Evolutionary conservation across 129 eudicot genomes (phyloP).

Genomic region (Heracleum sosnowskyi): DNA sequence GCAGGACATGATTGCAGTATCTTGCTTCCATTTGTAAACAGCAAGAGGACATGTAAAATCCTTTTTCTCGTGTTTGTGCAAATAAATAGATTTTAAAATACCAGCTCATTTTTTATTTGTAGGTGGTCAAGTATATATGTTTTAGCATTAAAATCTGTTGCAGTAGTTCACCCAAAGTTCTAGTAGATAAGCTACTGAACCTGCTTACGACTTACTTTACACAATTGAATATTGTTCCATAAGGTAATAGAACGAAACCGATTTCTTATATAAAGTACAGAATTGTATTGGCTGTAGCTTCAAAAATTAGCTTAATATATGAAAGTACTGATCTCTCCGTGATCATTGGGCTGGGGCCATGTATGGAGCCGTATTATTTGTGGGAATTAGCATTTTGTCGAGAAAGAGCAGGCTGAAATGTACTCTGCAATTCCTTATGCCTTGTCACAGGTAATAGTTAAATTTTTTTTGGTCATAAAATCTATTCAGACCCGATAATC

Average conservation of each 20-base stretch:
- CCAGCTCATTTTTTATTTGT: background rate
- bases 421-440: constrained; percentile 60
- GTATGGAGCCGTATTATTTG: constrained; percentile 50
- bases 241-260: background rate
- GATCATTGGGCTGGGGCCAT: constrained; percentile 53
- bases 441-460: constrained; percentile 53
- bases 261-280: background rate
- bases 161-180: background rate
- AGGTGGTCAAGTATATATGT: background rate
- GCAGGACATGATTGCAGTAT: constrained; percentile 70
- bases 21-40: constrained; percentile 62
- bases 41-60: constrained; percentile 12
- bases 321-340: constrained; percentile 28
- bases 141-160: background rate
- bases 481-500: background rate
- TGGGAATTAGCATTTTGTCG: constrained; percentile 53
- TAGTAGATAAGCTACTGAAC: background rate
- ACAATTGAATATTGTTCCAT: background rate
- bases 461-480: no score
- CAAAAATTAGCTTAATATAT: background rate
- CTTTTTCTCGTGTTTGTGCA: background rate
- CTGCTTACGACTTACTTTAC: background rate
- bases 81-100: constrained; percentile 3
- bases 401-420: constrained; percentile 66
- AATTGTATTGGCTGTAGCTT: background rate